Conservation (phyloP, 768 basidiomycete genomes). For the Suillus weaverae region DNA sequence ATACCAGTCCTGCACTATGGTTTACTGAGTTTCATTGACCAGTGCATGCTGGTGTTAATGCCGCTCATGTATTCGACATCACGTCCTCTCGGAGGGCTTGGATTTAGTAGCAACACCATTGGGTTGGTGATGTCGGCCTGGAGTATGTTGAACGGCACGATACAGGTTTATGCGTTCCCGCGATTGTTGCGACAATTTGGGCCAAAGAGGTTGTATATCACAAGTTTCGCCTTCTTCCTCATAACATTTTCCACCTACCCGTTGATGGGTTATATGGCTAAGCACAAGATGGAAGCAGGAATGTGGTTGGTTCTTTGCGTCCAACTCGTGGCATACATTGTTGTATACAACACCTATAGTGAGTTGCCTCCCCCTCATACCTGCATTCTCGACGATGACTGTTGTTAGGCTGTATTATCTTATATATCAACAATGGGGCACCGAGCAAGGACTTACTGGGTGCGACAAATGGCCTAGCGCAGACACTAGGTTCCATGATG, state of each 20-base stretch:
- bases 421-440: constrained; percentile 10
- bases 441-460: constrained; percentile 20
- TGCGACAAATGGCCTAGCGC: constrained; percentile 30
- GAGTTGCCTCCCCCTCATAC: background rate
- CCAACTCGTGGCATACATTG: constrained; percentile 4
- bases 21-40: constrained; percentile 11
- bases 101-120: constrained; percentile 12
- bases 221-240: constrained; percentile 4
- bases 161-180: constrained; percentile 9
- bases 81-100: constrained; percentile 10
- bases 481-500: constrained; percentile 23
- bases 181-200: constrained; percentile 7
- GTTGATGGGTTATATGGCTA: constrained; percentile 11
- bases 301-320: constrained; percentile 7
- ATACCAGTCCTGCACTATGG: constrained; percentile 13
- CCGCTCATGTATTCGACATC: constrained; percentile 18
- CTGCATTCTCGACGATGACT: background rate
- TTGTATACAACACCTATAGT: constrained; percentile 7
- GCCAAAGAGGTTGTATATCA: constrained; percentile 9
- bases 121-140: constrained; percentile 8
- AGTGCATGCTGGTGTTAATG: constrained; percentile 12
- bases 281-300: constrained; percentile 4
- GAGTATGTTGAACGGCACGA: constrained; percentile 10
- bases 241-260: constrained; percentile 7
- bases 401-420: constrained; percentile 7